phyloP scores from a whole-genome alignment of 352 stramenopile species.

The Peronospora belbahrii region DNA sequence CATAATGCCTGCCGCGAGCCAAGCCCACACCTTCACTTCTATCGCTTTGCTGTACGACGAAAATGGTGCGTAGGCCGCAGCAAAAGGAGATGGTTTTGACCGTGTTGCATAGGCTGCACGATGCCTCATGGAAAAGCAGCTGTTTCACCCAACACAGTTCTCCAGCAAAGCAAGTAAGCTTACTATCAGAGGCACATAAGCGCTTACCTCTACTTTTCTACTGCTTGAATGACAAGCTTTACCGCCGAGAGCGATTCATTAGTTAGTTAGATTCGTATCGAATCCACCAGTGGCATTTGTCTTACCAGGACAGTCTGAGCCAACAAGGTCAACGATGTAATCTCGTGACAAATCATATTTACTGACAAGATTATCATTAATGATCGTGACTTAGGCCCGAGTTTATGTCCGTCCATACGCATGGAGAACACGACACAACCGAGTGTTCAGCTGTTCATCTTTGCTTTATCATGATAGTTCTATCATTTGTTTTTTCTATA shows the following conservation, averaged over 20 bases:
- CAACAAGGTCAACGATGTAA: slow-evolving; percentile 77
- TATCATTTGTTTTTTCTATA: slow-evolving; percentile 22
- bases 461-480: slow-evolving; percentile 52
- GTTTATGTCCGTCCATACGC: slow-evolving; percentile 86
- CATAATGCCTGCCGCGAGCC: too few relatives aligned
- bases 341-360: too few relatives aligned
- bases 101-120: too few relatives aligned
- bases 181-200: slow-evolving; percentile 70
- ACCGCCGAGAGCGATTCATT: slow-evolving; percentile 82
- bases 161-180: slow-evolving; percentile 80
- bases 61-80: too few relatives aligned
- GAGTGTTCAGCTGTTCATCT: slow-evolving; percentile 38
- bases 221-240: slow-evolving; percentile 80
- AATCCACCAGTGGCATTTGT: slow-evolving; percentile 67
- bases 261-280: slow-evolving; percentile 83
- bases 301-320: slow-evolving; percentile 82
- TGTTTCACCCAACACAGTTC: slow-evolving; percentile 41
- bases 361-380: too few relatives aligned
- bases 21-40: too few relatives aligned
- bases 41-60: too few relatives aligned
- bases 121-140: too few relatives aligned
- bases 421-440: slow-evolving; percentile 68
- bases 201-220: slow-evolving; percentile 72
- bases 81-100: too few relatives aligned
- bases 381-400: slow-evolving; percentile 72